Base-by-base conservation (phyloP, 176 grass and related monocot genomes). In the Puccinellia tenuiflora region DNA sequence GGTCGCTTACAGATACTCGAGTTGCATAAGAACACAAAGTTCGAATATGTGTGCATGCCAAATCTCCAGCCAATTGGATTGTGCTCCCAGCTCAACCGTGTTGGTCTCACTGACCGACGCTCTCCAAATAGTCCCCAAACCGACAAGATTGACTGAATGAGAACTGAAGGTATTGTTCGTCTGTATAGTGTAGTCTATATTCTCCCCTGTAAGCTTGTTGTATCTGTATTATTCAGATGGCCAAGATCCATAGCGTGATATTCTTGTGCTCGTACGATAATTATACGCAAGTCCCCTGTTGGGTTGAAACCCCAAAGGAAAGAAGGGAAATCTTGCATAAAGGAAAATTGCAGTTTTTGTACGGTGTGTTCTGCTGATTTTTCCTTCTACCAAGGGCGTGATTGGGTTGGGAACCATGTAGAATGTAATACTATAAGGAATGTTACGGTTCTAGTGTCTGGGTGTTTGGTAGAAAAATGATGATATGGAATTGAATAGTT, bases 121-220 rank as follows among this genome's bases (percentile, higher is more conserved):
- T 56, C 84, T 56, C 55, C 3, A 21, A 46, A 47, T 47, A 39
- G 57, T 74, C 83, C 15, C 56, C 18, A 0, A 78, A 73, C 37
- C 2, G 6, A 55, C 63, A 50, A 51, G 29, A 83, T 86, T 86
- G 67, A 57, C 56, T 20, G 35, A 68, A 56, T 66, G 69, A 47
- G 34, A 82, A 86, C 72, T 73, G 20, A 78, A 83, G 57, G 45
- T 79, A 86, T 83, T 86, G 47, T 25, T 56, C 48, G 56, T 73
- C 74, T 86, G 88, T 83, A 86, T 83, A 82, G 79, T 85, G 28
- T 83, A 53, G 46, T 90, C 60, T 86, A 90, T 64, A 85, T 73
- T 86, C 77, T 43, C 81, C 72, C 73, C 3, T 79, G 84, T 86
- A 86, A 79, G 78, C 78, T 78, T 90, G 34, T 54, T 67, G 56